These are phyloP conservation scores for Cyberlindnera xylosilytica DNA, from an alignment of 805 yeast species.

Conservation along the genomic window DNA sequence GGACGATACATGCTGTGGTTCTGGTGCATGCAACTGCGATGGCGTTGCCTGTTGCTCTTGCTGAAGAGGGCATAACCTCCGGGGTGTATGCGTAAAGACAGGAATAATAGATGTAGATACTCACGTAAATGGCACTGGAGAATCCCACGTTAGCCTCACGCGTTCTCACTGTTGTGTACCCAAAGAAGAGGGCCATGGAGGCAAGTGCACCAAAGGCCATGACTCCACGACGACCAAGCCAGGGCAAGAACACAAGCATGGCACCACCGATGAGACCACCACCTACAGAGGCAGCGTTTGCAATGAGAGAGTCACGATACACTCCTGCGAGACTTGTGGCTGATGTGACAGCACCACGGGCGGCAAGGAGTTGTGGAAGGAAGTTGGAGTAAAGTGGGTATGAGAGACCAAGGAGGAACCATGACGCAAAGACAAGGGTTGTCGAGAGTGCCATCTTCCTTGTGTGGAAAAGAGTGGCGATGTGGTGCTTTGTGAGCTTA, in stretches of 20 bases:
- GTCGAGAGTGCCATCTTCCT: slow-evolving; percentile 38
- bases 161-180: slow-evolving; percentile 60
- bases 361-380: slow-evolving; percentile 45
- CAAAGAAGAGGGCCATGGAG: slow-evolving; percentile 56
- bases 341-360: slow-evolving; percentile 44
- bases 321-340: slow-evolving; percentile 38
- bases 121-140: slow-evolving; percentile 31
- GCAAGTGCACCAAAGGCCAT: slow-evolving; percentile 48
- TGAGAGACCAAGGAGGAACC: slow-evolving; percentile 53
- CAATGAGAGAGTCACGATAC: slow-evolving; percentile 45
- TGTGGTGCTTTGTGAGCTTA: slow-evolving; percentile 33
- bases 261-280: slow-evolving; percentile 53
- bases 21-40: slow-evolving; percentile 52
- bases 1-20: slow-evolving; percentile 52
- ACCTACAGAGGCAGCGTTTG: slow-evolving; percentile 40
- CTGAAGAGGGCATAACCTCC: slow-evolving; percentile 51
- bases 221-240: slow-evolving; percentile 55
- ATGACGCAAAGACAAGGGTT: slow-evolving; percentile 40
- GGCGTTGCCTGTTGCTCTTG: slow-evolving; percentile 59
- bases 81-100: slow-evolving; percentile 66
- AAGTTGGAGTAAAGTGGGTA: slow-evolving; percentile 52
- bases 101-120: slow-evolving; percentile 50
- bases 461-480: slow-evolving; percentile 41
- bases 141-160: slow-evolving; percentile 47
- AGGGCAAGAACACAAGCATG: slow-evolving; percentile 14